These are phyloP conservation scores for Salix udensis DNA, from an alignment of 345 rosid species.

Conservation along the genomic window DNA sequence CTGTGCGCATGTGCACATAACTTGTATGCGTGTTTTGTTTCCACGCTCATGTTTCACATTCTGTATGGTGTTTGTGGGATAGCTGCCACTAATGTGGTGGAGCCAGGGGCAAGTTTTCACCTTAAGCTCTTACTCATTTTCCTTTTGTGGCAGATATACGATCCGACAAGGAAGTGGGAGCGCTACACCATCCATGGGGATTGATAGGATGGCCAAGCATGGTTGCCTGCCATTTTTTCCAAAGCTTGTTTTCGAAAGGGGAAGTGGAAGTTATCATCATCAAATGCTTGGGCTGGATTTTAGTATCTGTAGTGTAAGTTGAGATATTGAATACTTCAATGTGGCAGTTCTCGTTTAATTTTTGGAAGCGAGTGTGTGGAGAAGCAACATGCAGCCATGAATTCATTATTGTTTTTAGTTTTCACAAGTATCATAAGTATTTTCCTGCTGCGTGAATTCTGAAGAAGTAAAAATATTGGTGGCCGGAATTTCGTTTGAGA, in stretches of 20 bases:
- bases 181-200: slow-evolving; percentile 96
- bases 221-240: not conserved
- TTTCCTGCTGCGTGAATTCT: not conserved
- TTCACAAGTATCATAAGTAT: not conserved
- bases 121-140: not conserved
- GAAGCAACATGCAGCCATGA: not conserved
- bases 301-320: not conserved
- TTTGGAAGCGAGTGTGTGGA: not conserved
- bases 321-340: not conserved
- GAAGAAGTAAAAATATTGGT: no score
- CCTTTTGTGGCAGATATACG: slow-evolving; percentile 56
- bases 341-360: not conserved
- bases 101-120: not conserved
- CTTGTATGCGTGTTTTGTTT: not conserved
- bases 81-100: not conserved
- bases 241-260: not conserved
- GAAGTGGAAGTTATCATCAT: not conserved
- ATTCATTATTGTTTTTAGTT: not conserved
- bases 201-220: slow-evolving; percentile 21
- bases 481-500: no score
- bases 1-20: not conserved
- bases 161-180: slow-evolving; percentile 87
- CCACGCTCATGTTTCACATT: not conserved
- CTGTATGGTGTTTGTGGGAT: not conserved
- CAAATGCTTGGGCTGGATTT: not conserved